A percentile compares a stretch with the other conserved stretches of the same genome.
phyloP scores from a whole-genome alignment of 345 rosid species.

The Nephelium lappaceum region DNA sequence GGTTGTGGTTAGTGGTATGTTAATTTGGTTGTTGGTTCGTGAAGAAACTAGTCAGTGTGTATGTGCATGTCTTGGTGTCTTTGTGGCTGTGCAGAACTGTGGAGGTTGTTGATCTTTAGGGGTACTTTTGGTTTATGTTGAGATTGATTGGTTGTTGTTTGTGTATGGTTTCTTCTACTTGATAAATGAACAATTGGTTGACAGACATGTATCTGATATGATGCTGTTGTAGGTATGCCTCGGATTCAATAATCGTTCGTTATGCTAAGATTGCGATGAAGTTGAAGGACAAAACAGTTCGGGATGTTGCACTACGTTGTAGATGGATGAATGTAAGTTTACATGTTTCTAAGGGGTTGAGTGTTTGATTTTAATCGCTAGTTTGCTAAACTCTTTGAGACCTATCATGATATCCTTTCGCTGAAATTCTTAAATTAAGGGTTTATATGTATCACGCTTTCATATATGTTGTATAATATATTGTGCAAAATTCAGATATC shows the following conservation, averaged over 20 bases:
- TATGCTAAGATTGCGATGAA: constrained; percentile 85
- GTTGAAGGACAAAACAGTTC: constrained; percentile 73
- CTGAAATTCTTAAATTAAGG: not conserved
- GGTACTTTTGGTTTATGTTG: not conserved
- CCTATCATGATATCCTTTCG: not conserved
- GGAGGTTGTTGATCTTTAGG: not conserved
- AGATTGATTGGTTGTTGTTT: not conserved
- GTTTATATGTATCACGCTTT: not conserved
- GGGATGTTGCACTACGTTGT: constrained; percentile 84
- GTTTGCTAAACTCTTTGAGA: not conserved
- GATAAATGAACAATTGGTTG: not conserved
- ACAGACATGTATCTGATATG: not conserved
- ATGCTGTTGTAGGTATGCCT: constrained; percentile 49
- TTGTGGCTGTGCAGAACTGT: not conserved
- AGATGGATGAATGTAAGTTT: constrained; percentile 81
- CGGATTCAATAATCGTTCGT: constrained; percentile 59
- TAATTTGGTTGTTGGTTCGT: not conserved
- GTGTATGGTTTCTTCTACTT: not conserved
- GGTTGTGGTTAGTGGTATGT: too few relatives aligned
- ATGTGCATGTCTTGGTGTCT: not conserved
- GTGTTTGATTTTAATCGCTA: not conserved
- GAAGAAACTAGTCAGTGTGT: not conserved
- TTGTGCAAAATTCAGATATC: not conserved
- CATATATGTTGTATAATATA: not conserved
- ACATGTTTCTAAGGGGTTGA: constrained; percentile 8